Evolutionary conservation across 176 grass and related monocot genomes (phyloP).

Genomic region (Pontederia crassipes): DNA sequence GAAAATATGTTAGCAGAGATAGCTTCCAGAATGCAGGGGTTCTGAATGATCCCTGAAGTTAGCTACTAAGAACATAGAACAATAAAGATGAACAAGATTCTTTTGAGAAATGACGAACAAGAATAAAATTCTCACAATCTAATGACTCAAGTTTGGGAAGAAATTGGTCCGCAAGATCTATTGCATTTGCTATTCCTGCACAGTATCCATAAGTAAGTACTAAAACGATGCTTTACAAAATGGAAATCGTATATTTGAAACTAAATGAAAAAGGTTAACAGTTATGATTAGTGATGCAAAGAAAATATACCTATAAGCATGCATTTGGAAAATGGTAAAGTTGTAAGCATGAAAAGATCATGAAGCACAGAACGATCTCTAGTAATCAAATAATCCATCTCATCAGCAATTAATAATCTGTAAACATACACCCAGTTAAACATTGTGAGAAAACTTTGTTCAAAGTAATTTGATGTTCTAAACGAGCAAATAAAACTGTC

Average conservation of each 20-base stretch:
- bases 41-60: no score
- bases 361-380: slow-evolving; percentile 75
- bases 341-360: slow-evolving; percentile 95
- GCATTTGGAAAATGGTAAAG: slow-evolving; percentile 63
- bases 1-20: no score
- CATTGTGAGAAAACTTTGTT: background rate
- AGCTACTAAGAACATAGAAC: no score
- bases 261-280: background rate
- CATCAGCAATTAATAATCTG: slow-evolving; percentile 84
- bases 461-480: background rate
- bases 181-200: slow-evolving; percentile 93
- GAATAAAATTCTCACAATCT: slow-evolving; percentile 48
- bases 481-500: background rate
- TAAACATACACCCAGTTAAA: background rate
- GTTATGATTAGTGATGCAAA: background rate
- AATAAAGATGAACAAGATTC: no score
- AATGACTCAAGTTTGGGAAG: slow-evolving; percentile 88
- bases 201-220: slow-evolving; percentile 3
- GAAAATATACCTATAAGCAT: slow-evolving; percentile 61
- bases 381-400: slow-evolving; percentile 96
- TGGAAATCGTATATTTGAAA: background rate
- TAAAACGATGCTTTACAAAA: background rate
- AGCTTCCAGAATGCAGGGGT: no score
- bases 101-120: background rate
- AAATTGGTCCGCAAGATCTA: slow-evolving; percentile 86